Base-by-base conservation (phyloP, 1,284 basidiomycete species). In the Paramarasmius palmivorus region DNA sequence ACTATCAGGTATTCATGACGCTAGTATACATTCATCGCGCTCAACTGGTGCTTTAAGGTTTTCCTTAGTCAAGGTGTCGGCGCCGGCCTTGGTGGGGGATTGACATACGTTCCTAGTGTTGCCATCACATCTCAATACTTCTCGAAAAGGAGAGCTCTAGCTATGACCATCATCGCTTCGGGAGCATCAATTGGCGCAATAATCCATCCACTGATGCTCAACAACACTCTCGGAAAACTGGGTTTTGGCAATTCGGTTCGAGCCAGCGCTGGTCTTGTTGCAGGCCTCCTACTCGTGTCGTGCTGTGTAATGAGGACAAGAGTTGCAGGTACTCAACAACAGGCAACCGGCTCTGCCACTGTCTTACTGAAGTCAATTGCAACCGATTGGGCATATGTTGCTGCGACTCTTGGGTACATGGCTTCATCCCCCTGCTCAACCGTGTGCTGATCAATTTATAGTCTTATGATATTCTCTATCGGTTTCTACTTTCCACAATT, bases 51-150 rank as follows among this genome's bases (percentile, higher is more conserved):
- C 32, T 38, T 35, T 32, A 25, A 59, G 53, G 50, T 59, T 20
- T 52, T 59, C 26, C 50, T 59, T 6, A 52, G 45, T 34, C 57
- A 59, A 40, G 57, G 57, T 3, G 17, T 59, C 17, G 51, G 57
- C 15, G 55, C 48, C 14, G 57, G 57, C 2, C 26, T 59, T 14
- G 57, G 52, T 19, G 49, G 29, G 25, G 57, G 55, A 4, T 47
- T 56, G 15, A 46, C 38, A 12, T 59, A 52, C 32, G 39, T 56
- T 32, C 71, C 69, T 0, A 61, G 64, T 42, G 44, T 73, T 19
- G 67, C 69, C 12, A 56, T 74, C n/a, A 44, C 65, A 48, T 58
- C 68, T 1, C 69, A 73, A 25, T 67, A 73, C 57, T 73, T 69
- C 59, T 47, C 53, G 12, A 59, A 52, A 20, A 63, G 61, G 3